Conservation (phyloP, 2,329 filamentous ascomycete genomes). For the Penicillium thymicola region DNA sequence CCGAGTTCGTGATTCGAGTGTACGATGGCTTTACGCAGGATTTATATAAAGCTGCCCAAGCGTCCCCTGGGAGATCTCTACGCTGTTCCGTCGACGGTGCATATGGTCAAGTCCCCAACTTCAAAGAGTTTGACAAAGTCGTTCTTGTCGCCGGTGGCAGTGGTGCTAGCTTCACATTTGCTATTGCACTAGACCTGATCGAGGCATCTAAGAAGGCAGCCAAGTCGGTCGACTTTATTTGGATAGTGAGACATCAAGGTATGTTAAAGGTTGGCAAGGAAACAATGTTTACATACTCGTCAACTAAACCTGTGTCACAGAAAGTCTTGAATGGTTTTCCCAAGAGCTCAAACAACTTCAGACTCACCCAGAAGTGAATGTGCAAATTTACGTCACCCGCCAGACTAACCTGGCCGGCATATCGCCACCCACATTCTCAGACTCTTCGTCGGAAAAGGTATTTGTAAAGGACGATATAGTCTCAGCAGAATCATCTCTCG, state of each 20-base stretch:
- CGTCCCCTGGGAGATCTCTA: not conserved
- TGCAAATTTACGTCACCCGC: conserved; percentile 5
- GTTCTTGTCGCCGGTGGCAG: conserved; percentile 5
- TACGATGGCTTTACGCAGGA: conserved; percentile 5
- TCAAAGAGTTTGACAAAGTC: conserved; percentile 3
- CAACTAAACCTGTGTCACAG: not conserved
- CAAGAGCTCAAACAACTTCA: conserved; percentile 1
- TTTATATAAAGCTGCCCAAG: not conserved
- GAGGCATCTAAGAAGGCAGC: not conserved
- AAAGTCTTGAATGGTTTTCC: not conserved
- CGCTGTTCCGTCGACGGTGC: conserved; percentile 5
- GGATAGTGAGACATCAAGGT: not conserved
- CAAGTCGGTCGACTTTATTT: not conserved
- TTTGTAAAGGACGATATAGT: not conserved
- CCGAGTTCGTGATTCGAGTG: conserved; percentile 4
- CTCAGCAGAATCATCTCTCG: not conserved
- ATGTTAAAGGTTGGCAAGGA: not conserved
- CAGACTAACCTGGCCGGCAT: not conserved
- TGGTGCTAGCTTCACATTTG: conserved; percentile 6
- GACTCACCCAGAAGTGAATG: conserved; percentile 3
- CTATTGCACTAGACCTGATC: conserved; percentile 5
- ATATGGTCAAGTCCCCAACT: conserved; percentile 6
- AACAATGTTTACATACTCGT: too few relatives aligned
- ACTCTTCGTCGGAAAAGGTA: not conserved
- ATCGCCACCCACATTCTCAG: not conserved